These are phyloP conservation scores for Primulina eburnea DNA, from an alignment of 257 asterid species.

Conservation along the genomic window DNA sequence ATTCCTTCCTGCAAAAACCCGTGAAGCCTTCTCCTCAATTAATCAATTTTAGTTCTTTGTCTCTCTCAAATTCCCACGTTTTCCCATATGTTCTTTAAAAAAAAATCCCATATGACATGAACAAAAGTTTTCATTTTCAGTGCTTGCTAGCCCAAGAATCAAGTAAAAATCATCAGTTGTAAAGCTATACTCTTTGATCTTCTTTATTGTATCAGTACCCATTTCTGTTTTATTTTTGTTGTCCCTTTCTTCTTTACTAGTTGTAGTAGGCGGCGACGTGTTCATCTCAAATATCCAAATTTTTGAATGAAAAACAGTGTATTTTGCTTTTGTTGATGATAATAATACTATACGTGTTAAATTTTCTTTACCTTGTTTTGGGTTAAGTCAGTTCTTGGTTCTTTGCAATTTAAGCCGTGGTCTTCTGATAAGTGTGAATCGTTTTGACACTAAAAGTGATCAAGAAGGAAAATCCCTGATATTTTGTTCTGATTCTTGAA, in stretches of 20 bases:
- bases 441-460: slow-evolving; percentile 1
- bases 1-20: slow-evolving; percentile 31
- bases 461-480: slow-evolving; percentile 5
- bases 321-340: neutral
- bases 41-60: neutral
- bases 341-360: neutral
- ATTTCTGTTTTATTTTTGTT: neutral
- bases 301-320: neutral
- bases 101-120: too few relatives aligned
- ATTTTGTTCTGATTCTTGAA: slow-evolving; percentile 1
- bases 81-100: too few relatives aligned
- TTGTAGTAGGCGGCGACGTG: neutral
- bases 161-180: slow-evolving; percentile 4
- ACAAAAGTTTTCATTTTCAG: neutral
- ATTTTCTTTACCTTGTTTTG: slow-evolving; percentile 2
- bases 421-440: neutral
- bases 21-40: neutral
- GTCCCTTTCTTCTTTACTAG: neutral
- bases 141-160: slow-evolving; percentile 13
- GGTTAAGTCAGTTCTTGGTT: neutral
- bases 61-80: neutral
- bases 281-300: neutral
- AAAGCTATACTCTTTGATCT: neutral
- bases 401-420: neutral
- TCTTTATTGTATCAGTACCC: neutral